Base-by-base conservation (phyloP, 495 filamentous ascomycete species). In the Massariosphaeria phaeospora region DNA sequence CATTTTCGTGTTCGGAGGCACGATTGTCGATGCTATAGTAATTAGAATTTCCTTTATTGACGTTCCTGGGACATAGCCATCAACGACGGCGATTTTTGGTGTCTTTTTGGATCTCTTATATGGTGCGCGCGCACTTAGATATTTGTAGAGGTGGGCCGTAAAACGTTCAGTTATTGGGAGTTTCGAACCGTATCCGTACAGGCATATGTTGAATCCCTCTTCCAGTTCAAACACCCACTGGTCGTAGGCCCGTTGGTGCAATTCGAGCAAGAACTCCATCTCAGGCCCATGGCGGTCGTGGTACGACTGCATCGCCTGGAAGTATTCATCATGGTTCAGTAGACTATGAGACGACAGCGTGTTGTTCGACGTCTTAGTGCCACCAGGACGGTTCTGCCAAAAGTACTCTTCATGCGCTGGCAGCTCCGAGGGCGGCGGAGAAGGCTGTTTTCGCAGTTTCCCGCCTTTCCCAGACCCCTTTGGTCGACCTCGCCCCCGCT, bases 121-220 rank as follows among this genome's bases (percentile, higher is more conserved):
- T 60, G 52, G 58, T 44, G 40, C 57, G 55, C 34, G 44, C 30
- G 62, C 65, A 3, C 69, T 59, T 29, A 71, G 67, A 29, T 70
- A 69, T 35, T 70, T 62, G 63, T 88, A 84, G 26, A 88, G 64
- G 70, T 89, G 79, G 38, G 81, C 78, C 0, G 90, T 89, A 64
- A 95, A 96, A 25, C 80, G 72, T 55, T 85, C 79, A 12, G 91
- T 75, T 0, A 97, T 81, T 11, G 73, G 72, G 11, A 87, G 77
- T 65, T 97, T 98, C 33, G 86, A 91, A 5, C 93, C 93, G 59
- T 88, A 96, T 25, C 93, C 93, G 66, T 91, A 96, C 2, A 96
- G 70, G 62, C 94, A 93, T 51, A 96, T 76, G 66, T 86, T 95
- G 75, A 96, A 97, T 35, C 84, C 84, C 66, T 96, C 82, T 29